These are phyloP conservation scores for Anisodus tanguticus DNA, from an alignment of 257 asterid genomes.

Conservation along the genomic window DNA sequence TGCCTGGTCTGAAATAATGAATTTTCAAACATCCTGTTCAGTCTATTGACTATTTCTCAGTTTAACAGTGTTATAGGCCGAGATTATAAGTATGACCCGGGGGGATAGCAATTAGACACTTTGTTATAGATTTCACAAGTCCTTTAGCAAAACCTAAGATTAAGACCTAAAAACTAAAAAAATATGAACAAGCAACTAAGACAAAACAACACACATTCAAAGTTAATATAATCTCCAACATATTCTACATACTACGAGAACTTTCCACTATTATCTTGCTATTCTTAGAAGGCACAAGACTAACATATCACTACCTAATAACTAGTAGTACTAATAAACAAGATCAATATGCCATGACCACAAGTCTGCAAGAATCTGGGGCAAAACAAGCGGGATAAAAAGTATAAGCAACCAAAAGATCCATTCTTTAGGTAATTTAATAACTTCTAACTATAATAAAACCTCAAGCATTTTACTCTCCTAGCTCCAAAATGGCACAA, in stretches of 20 bases:
- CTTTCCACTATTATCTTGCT: background rate
- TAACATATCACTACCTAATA: background rate
- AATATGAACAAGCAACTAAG: background rate
- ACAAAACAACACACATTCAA: background rate
- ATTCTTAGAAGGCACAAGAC: background rate
- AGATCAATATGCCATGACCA: background rate
- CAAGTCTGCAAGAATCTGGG: background rate
- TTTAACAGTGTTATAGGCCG: background rate
- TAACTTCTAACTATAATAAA: background rate
- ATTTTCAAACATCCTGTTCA: background rate
- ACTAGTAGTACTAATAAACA: background rate
- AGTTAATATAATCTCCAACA: background rate
- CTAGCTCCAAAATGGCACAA: slow-evolving; percentile 11
- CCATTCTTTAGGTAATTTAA: background rate
- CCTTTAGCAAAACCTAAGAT: background rate
- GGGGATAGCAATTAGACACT: background rate
- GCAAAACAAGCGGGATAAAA: background rate
- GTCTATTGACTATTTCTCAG: background rate
- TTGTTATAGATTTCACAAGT: background rate
- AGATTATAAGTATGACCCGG: background rate
- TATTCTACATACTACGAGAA: background rate
- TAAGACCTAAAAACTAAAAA: background rate
- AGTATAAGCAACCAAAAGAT: background rate
- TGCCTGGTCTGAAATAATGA: background rate
- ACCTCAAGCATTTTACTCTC: background rate